Percentiles rank a stretch among this genome's conserved stretches.
Conservation (phyloP, 1,139 yeast genomes). For the Williopsis jadinii region DNA sequence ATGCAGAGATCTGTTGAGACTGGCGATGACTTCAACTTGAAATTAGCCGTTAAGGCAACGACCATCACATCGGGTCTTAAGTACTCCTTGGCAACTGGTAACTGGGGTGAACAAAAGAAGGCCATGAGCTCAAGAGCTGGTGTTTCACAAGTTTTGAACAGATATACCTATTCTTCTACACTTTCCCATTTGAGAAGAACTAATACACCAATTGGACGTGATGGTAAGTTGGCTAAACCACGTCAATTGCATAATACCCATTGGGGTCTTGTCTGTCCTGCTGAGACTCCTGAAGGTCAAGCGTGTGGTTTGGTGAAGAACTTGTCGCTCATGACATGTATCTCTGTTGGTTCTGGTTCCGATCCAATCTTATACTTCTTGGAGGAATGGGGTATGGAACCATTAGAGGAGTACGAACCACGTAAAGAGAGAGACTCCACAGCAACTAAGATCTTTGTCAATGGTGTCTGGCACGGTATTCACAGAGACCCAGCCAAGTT, state of each 20-base stretch:
- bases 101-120: constrained; percentile 99
- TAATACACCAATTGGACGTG: constrained; percentile 97
- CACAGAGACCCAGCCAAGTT: constrained; percentile 92
- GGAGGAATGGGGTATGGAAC: constrained; percentile 99
- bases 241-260: constrained; percentile 98
- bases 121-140: constrained; percentile 99
- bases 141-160: constrained; percentile 95
- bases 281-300: constrained; percentile 99
- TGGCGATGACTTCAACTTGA: constrained; percentile 92
- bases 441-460: constrained; percentile 90
- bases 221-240: constrained; percentile 96
- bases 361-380: constrained; percentile 89
- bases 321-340: constrained; percentile 92
- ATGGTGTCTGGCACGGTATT: constrained; percentile 99
- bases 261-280: constrained; percentile 99
- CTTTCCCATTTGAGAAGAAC: constrained; percentile 97
- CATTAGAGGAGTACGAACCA: constrained; percentile 92
- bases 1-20: constrained; percentile 99
- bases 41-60: constrained; percentile 93
- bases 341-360: constrained; percentile 96
- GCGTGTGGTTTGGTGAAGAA: constrained; percentile 99
- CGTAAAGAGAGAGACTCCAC: constrained; percentile 86
- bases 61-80: constrained; percentile 96
- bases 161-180: constrained; percentile 96
- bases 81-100: constrained; percentile 97